Base-by-base conservation (phyloP, 1,284 basidiomycete species). In the Ceratobasidium sp. region DNA sequence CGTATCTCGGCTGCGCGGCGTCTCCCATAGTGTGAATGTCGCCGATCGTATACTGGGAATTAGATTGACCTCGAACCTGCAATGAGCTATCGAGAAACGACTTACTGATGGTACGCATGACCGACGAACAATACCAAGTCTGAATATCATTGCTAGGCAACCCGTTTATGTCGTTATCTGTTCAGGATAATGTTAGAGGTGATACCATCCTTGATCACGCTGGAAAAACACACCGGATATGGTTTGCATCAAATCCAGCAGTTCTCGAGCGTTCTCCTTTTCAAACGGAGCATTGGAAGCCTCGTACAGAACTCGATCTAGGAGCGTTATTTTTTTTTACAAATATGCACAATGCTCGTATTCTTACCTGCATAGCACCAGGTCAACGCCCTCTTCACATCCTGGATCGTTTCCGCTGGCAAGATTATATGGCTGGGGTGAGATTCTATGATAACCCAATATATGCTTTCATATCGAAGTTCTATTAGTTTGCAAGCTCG, bases 321-420 rank as follows among this genome's bases (percentile, higher is more conserved):
- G 9, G 4, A 20, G 18, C 3, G 4, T 68, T 53, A 33, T 20
- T 10, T 28, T 42, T 23, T 20, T 4, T 18, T 9, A 33, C 23
- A n/a, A 7, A n/a, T 15, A 49, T 20, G 23, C 23, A n/a, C 28
- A 63, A 42, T 33, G 15, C 9, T 40, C 15, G 3, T 15, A 6
- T 15, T 15, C 76, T 46, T 1, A 78, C 79, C 79, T 26, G 79
- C 68, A 42, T 79, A 73, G 28, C 67, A 77, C 79, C 79, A 79
- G 23, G 51, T 73, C 18, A 79, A 49, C 20, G 70, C 70, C 46
- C 63, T 69, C 10, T 71, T 56, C 3, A 60, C 79, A 39, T 79
- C 76, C 20, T 72, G 39, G 1, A 64, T 26, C 1, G 55, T 51
- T 12, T 33, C 63, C 4, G 28, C 26, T 23, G 60, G 68, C 0